A percentile compares a stretch with the other conserved stretches of the same genome.
Evolutionary conservation across 306 rosid genomes (phyloP).

Genomic region (Sechiopsis laciniata): DNA sequence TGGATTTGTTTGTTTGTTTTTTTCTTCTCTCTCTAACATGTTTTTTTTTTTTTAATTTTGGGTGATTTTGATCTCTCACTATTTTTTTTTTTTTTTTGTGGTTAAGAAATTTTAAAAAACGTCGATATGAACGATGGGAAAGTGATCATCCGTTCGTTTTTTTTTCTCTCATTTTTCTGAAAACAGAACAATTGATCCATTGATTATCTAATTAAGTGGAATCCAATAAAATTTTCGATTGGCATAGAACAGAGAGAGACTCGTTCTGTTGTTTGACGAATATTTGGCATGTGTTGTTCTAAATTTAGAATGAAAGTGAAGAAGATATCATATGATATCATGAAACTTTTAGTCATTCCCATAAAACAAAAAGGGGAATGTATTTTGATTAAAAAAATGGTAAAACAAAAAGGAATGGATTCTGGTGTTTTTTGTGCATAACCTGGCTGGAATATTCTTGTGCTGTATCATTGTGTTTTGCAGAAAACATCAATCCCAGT

Average conservation of each 20-base stretch:
- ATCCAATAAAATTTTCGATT: constrained; percentile 27
- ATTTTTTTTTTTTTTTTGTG: constrained; percentile 13
- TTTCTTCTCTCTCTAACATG: background rate
- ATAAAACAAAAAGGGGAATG: background rate
- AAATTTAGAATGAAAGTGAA: constrained; percentile 9
- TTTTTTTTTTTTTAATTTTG: background rate
- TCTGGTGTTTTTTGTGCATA: background rate
- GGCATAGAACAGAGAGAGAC: constrained; percentile 14
- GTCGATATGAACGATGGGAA: constrained; percentile 27
- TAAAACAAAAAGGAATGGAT: background rate
- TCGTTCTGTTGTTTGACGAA: background rate
- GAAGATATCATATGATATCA: background rate
- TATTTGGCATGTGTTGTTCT: background rate
- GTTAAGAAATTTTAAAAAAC: constrained; percentile 26
- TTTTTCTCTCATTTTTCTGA: background rate
- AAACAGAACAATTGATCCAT: constrained; percentile 25
- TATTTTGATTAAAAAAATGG: background rate
- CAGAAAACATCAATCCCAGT: background rate
- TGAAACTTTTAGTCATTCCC: background rate
- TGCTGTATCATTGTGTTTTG: background rate
- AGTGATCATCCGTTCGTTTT: constrained; percentile 21
- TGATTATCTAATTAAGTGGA: background rate
- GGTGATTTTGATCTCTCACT: constrained; percentile 6
- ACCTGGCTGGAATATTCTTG: background rate
- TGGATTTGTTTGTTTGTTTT: background rate